phyloP scores from a whole-genome alignment of 345 rosid genomes.

The Aethionema arabicum region DNA sequence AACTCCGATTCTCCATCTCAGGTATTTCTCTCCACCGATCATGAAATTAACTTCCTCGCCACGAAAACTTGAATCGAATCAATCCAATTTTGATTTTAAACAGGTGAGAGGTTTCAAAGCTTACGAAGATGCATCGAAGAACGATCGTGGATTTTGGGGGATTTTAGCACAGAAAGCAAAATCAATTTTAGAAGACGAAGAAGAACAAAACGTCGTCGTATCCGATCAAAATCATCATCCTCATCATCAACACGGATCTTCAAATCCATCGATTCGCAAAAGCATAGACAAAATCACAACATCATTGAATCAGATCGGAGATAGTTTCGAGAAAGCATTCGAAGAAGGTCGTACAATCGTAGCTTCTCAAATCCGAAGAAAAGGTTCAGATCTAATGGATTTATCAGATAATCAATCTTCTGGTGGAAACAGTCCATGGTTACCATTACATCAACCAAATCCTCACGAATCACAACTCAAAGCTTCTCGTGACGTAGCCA shows the following conservation, averaged over 20 bases:
- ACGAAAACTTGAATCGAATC: slow-evolving; percentile 17
- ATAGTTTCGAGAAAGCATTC: slow-evolving; percentile 81
- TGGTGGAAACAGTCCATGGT: slow-evolving; percentile 51
- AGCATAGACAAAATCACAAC: slow-evolving; percentile 70
- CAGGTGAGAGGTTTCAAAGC: slow-evolving; percentile 65
- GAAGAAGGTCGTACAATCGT: slow-evolving; percentile 89
- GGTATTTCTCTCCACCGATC: slow-evolving; percentile 41
- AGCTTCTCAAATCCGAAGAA: slow-evolving; percentile 70
- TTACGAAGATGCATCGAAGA: slow-evolving; percentile 41
- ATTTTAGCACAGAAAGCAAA: slow-evolving; percentile 84
- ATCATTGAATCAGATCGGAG: slow-evolving; percentile 85
- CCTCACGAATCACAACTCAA: slow-evolving; percentile 80
- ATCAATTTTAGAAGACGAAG: slow-evolving; percentile 77
- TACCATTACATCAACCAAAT: slow-evolving; percentile 42
- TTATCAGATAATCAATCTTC: slow-evolving; percentile 37
- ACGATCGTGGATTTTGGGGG: slow-evolving; percentile 78
- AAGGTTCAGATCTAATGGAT: slow-evolving; percentile 46
- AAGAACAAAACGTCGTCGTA: slow-evolving; percentile 33
- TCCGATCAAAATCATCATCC: slow-evolving; percentile 30
- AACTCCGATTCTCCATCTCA: slow-evolving; percentile 18
- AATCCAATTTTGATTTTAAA: neutral
- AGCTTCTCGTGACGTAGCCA: slow-evolving; percentile 99
- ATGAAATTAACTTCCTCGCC: neutral
- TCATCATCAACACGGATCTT: slow-evolving; percentile 31
- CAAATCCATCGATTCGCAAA: slow-evolving; percentile 64